Evolutionary conservation across 495 filamentous ascomycete species (phyloP), one percentile per base, ranked within the genome.

Genomic region (Penicillium ucsense): DNA sequence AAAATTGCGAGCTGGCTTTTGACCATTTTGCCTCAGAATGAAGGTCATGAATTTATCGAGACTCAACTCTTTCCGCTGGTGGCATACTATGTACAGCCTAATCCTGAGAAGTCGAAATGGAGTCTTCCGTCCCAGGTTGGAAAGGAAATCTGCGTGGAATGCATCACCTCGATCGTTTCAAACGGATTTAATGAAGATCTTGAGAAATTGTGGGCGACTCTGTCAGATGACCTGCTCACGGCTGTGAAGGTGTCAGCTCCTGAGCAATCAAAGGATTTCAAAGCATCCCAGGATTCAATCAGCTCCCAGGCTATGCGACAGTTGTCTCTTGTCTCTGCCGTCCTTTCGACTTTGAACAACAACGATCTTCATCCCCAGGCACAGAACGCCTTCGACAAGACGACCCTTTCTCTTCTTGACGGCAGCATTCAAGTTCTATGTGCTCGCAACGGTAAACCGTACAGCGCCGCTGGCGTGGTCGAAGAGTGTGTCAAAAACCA

Each of bases 371-470:
- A 6, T 62, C 59, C n/a, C 47, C 48, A 0, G 63, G 41, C 55
- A 11, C 52, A 49, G 47, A 48, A 46, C 12, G 48, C 62, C 4
- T 65, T 68, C 41, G 53, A 61, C 37, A 48, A 47, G 8, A 51
- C 49, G 42, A 68, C 58, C 38, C 41, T 59, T 7, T 49, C 48
- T 4, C 67, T 85, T 39, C 57, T 84, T 8, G 59, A 66, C 31
- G 66, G 65, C 36, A 77, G 79, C 43, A 47, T 81, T 9, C 53
- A 73, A 11, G 60, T 79, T 3, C 48, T 84, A 10, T 65, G 64
- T 36, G 66, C 66, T 29, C 72, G 85, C 41, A 86, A 89, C 51
- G 88, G 87, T 38, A 92, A 92, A 56, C 85, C 88, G 0, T 94
- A 86, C 54, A 86, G 84, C 9, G 84, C 84, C 9, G 86, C 89